Evolutionary conservation across 257 asterid species (phyloP), one percentile per base, ranked within the genome.

Genomic region (Solanum pinnatisectum): DNA sequence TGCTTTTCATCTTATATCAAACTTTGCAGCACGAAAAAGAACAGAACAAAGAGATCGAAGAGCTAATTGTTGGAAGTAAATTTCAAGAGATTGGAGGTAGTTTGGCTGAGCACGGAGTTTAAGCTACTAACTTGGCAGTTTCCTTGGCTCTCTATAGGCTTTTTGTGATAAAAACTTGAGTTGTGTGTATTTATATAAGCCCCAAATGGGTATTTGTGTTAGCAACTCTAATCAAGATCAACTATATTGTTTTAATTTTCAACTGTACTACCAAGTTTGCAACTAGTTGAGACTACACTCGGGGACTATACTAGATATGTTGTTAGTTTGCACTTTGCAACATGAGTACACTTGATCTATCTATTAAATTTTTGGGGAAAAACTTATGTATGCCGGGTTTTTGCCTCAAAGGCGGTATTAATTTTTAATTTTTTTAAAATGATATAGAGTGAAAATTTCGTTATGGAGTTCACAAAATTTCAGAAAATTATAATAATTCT

Each of bases 11-110:
- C 37, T 46, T 76, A 36, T 60, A 63, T 86, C 40, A 52, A 36
- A 9, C 39, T 82, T 87, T 90, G 73, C 94, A 91, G 95, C 89
- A 92, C 86, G 87, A 87, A 90, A 52, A 91, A 90, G 87, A 79
- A 90, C 33, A 86, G 90, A 30, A 33, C 86, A 32, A 73, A 40
- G 89, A 87, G 71, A 87, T 77, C 71, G 49, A 89, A 86, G 90
- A 78, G 79, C 36, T 89, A 83, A 90, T 72, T 30, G 40, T 49
- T 49, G 42, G 70, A 46, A 78, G 25, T 25, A 27, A 27, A 44
- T 59, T 20, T 59, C 67, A 59, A 59, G 67, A 59, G 25, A 59
- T 59, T 0, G 0, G 27, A 59, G 27, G 13, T 22, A 22, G 68
- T 59, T 59, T 59, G 68, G 68, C 27, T 22, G 27, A 22, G 68